Evolutionary conservation across 2,329 filamentous ascomycete genomes (phyloP).

Genomic region (Scopulariopsis brevicaulis): DNA sequence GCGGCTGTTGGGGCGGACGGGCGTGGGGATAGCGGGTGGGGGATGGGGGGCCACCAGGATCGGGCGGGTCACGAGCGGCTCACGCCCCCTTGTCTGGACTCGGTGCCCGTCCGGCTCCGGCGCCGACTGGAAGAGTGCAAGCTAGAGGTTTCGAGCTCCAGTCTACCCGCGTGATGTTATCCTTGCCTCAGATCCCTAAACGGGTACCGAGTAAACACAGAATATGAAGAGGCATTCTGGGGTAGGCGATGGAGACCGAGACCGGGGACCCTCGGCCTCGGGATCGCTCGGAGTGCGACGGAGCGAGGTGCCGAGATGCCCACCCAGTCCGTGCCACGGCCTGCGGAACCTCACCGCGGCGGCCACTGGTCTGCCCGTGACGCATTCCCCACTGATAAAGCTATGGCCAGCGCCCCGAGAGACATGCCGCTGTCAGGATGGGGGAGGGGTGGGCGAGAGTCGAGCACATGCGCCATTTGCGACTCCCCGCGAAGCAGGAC

Average conservation of each 20-base stretch:
- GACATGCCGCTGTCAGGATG: background rate
- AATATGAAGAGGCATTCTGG: background rate
- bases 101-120: background rate
- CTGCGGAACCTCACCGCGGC: background rate
- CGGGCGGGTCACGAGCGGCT: background rate
- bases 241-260: background rate
- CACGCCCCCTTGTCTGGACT: background rate
- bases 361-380: background rate
- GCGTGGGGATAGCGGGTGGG: background rate
- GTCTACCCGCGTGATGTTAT: background rate
- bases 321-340: background rate
- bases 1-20: background rate
- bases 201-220: background rate
- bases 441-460: too few relatives aligned
- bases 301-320: background rate
- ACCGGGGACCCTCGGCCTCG: background rate
- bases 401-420: background rate
- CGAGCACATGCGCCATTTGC: too few relatives aligned
- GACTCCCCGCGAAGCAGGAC: too few relatives aligned
- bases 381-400: background rate
- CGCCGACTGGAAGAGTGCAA: background rate
- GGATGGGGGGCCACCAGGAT: too few relatives aligned
- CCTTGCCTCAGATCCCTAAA: background rate
- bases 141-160: background rate
- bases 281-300: background rate